Percentiles rank a stretch among this genome's conserved stretches.
Conservation (phyloP, 352 stramenopile genomes). For the Saprolegnia parasitica region DNA sequence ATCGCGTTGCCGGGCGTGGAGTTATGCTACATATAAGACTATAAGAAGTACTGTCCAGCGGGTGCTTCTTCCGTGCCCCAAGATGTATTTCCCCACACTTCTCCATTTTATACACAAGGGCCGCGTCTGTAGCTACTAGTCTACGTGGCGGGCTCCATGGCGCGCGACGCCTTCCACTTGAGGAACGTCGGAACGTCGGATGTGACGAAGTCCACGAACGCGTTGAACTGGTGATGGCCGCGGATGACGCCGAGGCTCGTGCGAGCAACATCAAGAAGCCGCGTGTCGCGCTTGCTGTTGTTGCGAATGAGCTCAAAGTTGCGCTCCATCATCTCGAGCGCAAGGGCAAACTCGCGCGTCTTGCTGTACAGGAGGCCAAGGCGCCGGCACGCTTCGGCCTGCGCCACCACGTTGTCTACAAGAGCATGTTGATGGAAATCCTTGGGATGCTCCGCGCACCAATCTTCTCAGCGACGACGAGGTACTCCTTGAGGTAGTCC, state of each 20-base stretch:
- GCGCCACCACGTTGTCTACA: conserved; percentile 72
- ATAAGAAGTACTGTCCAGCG: too few species aligned
- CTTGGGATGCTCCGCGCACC: background rate
- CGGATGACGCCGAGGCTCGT: conserved; percentile 65
- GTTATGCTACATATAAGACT: too few species aligned
- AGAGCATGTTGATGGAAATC: background rate
- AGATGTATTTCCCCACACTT: too few species aligned
- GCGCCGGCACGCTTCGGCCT: conserved; percentile 79
- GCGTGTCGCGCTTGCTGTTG: conserved; percentile 38
- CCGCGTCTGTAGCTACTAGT: too few species aligned
- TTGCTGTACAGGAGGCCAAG: conserved; percentile 83
- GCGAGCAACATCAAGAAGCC: conserved; percentile 54
- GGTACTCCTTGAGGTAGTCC: conserved; percentile 85
- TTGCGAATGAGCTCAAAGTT: conserved; percentile 81
- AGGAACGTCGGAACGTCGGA: conserved; percentile 62
- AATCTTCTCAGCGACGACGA: conserved; percentile 65
- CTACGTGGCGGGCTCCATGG: conserved; percentile 31
- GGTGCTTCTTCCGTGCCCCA: too few species aligned
- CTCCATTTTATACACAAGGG: background rate
- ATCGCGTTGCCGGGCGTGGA: too few species aligned
- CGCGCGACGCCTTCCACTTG: conserved; percentile 73
- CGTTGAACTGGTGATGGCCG: conserved; percentile 60
- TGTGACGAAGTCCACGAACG: conserved; percentile 60
- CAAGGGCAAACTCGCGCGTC: conserved; percentile 69
- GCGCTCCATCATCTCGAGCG: conserved; percentile 85